phyloP scores from a whole-genome alignment of 345 rosid species.

The Luvunga scandens region DNA sequence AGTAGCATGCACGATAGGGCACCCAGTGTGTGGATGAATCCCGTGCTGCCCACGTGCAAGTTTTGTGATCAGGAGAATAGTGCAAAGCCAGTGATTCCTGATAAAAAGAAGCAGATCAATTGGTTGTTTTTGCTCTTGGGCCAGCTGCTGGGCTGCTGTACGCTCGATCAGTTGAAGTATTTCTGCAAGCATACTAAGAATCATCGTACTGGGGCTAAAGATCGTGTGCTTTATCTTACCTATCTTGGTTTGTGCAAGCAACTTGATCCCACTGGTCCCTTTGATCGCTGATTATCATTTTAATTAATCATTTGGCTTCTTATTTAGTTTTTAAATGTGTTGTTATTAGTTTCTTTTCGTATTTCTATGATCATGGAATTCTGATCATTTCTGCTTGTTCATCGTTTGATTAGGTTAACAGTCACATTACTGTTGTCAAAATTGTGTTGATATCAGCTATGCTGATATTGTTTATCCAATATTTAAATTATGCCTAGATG shows the following conservation, averaged over 20 bases:
- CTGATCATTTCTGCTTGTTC: neutral
- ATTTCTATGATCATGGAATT: too few species aligned
- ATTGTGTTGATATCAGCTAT: neutral
- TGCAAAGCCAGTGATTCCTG: slow-evolving; percentile 53
- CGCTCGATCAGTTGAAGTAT: slow-evolving; percentile 75
- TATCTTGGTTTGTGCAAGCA: slow-evolving; percentile 68
- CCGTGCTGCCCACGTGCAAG: slow-evolving; percentile 42
- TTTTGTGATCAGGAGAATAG: slow-evolving; percentile 52
- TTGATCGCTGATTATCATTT: slow-evolving; percentile 18
- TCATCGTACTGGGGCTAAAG: slow-evolving; percentile 84
- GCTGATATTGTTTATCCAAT: neutral
- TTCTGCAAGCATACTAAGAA: slow-evolving; percentile 74
- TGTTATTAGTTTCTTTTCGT: neutral
- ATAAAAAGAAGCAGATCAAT: slow-evolving; percentile 52
- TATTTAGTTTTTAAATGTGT: neutral
- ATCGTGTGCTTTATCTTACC: slow-evolving; percentile 67
- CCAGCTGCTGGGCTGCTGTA: slow-evolving; percentile 63
- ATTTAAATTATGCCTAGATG: neutral
- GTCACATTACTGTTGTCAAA: too few species aligned
- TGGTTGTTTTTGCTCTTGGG: slow-evolving; percentile 90
- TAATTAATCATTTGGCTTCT: too few species aligned
- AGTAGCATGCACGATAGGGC: slow-evolving; percentile 65
- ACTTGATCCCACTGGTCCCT: slow-evolving; percentile 56
- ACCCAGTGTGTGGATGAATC: slow-evolving; percentile 52
- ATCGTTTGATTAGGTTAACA: too few species aligned